A percentile compares a stretch with the other conserved stretches of the same genome.
phyloP scores from a whole-genome alignment of 2,329 filamentous ascomycete species.

The Colletotrichum orbiculare region DNA sequence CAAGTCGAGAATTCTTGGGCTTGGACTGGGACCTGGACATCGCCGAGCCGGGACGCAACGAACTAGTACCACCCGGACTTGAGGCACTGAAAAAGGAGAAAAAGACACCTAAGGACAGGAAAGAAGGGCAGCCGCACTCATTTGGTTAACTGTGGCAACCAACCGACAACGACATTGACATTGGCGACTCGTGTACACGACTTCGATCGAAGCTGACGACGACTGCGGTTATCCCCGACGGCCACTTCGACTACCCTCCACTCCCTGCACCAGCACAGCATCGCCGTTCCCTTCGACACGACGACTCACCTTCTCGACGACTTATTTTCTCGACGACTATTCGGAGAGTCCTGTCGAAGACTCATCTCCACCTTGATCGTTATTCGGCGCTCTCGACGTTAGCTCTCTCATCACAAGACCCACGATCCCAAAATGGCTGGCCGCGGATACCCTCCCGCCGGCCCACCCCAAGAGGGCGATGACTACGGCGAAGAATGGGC shows the following conservation, averaged over 20 bases:
- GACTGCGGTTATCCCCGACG: slow-evolving; percentile 7
- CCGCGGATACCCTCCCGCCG: slow-evolving; percentile 48
- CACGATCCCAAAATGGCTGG: slow-evolving; percentile 49
- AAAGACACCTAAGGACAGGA: neutral
- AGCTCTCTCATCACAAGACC: slow-evolving; percentile 8
- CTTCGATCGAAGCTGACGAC: slow-evolving; percentile 17
- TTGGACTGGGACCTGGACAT: slow-evolving; percentile 21
- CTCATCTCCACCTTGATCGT: slow-evolving; percentile 9
- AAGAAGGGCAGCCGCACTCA: too few species aligned
- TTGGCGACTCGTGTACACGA: neutral
- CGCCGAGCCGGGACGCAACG: slow-evolving; percentile 20
- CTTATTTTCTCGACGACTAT: neutral
- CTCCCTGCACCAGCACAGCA: neutral
- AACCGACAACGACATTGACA: slow-evolving; percentile 5
- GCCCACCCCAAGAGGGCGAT: slow-evolving; percentile 43
- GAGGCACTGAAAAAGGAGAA: neutral
- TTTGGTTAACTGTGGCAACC: neutral
- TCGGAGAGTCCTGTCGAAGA: slow-evolving; percentile 31
- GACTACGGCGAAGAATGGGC: slow-evolving; percentile 80
- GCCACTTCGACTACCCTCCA: slow-evolving; percentile 8
- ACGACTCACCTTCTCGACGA: slow-evolving; percentile 9
- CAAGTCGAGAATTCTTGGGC: slow-evolving; percentile 9
- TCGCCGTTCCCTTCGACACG: slow-evolving; percentile 13
- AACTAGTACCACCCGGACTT: slow-evolving; percentile 14
- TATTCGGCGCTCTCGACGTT: slow-evolving; percentile 26